phyloP scores from a whole-genome alignment of 176 grass and related monocot species.

The Aechmea fasciata region DNA sequence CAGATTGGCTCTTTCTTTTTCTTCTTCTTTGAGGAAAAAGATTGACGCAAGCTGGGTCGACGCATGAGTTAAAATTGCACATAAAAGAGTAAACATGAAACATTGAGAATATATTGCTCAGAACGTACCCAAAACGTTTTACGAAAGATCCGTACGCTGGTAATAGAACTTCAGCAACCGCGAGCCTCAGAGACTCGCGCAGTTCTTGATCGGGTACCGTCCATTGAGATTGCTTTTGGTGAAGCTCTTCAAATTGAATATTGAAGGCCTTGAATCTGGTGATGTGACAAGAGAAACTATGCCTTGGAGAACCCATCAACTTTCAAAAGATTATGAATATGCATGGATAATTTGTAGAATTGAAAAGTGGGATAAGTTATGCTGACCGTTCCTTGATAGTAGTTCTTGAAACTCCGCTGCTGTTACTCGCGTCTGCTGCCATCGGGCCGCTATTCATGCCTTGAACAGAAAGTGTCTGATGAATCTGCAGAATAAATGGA shows the following conservation, averaged over 20 bases:
- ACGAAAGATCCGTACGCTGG: constrained; percentile 87
- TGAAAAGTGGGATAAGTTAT: background rate
- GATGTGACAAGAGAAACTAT: background rate
- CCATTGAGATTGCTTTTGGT: constrained; percentile 82
- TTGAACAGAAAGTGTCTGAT: constrained; percentile 62
- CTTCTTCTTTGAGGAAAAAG: too few relatives aligned
- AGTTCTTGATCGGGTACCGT: constrained; percentile 81
- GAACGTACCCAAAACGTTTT: constrained; percentile 81
- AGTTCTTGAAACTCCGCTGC: constrained; percentile 63
- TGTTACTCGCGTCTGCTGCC: constrained; percentile 34
- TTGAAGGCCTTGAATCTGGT: constrained; percentile 91
- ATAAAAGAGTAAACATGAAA: too few relatives aligned
- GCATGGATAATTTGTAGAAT: constrained; percentile 3
- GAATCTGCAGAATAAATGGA: constrained; percentile 34
- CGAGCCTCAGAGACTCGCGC: constrained; percentile 86
- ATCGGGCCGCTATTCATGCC: constrained; percentile 25
- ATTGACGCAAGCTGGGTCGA: too few relatives aligned
- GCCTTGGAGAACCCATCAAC: background rate
- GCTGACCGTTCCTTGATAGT: constrained; percentile 66
- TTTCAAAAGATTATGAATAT: too few relatives aligned
- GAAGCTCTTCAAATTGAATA: constrained; percentile 84
- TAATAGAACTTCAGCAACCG: constrained; percentile 72
- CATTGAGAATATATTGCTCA: background rate
- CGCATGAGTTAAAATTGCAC: too few relatives aligned
- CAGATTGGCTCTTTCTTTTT: too few relatives aligned